These are phyloP conservation scores for Paracoccidioides brasiliensis DNA, from an alignment of 2,329 filamentous ascomycete species.

Conservation along the genomic window DNA sequence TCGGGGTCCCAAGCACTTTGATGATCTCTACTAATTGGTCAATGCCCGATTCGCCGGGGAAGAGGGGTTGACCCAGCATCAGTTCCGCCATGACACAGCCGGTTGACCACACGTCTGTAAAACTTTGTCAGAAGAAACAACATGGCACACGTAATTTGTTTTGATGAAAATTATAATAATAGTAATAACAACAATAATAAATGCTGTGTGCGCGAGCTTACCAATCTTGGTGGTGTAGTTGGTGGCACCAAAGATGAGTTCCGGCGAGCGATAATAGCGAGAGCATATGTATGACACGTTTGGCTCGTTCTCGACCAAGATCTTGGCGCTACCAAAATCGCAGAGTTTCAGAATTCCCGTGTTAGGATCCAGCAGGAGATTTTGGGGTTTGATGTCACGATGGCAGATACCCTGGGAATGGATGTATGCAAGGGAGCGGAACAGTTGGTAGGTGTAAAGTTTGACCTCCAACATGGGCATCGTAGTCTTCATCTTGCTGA, in stretches of 20 bases:
- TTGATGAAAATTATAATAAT: too few species aligned
- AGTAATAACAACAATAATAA: neutral
- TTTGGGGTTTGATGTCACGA: constrained; percentile 97
- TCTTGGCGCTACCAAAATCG: constrained; percentile 98
- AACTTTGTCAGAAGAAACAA: constrained; percentile 7
- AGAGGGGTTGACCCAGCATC: constrained; percentile 95
- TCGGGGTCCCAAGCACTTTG: constrained; percentile 94
- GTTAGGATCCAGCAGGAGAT: constrained; percentile 80
- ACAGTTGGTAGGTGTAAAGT: constrained; percentile 98
- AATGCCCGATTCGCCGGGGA: constrained; percentile 96
- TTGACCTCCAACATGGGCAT: constrained; percentile 99
- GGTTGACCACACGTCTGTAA: constrained; percentile 91
- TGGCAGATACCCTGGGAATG: constrained; percentile 99
- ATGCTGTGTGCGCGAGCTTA: constrained; percentile 37
- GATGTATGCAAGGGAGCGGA: constrained; percentile 95
- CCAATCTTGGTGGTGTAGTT: constrained; percentile 99
- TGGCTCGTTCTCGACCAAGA: constrained; percentile 94
- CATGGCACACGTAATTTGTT: constrained; percentile 4
- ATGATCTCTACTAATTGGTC: constrained; percentile 99
- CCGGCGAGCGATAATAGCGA: constrained; percentile 92
- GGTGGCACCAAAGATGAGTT: constrained; percentile 95
- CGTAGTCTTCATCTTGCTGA: constrained; percentile 99
- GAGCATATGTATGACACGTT: constrained; percentile 99
- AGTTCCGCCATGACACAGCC: constrained; percentile 98
- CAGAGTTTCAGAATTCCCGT: constrained; percentile 92